phyloP scores from a whole-genome alignment of 345 rosid species.

The Nephelium lappaceum region DNA sequence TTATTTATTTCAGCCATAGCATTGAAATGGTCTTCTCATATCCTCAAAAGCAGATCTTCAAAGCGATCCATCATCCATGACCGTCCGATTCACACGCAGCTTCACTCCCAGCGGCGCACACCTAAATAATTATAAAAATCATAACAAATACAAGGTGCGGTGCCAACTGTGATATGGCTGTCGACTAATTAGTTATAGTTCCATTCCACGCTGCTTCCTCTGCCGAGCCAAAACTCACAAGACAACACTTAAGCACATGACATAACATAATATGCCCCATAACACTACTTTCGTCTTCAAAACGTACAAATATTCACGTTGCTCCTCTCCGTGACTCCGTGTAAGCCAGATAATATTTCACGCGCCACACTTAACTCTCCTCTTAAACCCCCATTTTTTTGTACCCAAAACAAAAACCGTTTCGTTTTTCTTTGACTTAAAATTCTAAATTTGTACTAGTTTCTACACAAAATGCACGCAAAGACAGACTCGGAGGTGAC shows the following conservation, averaged over 20 bases:
- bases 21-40: not conserved
- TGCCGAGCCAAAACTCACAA: not conserved
- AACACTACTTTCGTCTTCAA: not conserved
- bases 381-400: not conserved
- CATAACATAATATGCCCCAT: not conserved
- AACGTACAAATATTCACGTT: not conserved
- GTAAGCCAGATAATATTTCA: slow-evolving; percentile 9
- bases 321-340: no score
- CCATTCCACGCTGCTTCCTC: slow-evolving; percentile 25
- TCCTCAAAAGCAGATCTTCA: not conserved
- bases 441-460: not conserved
- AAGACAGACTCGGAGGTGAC: slow-evolving; percentile 99
- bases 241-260: not conserved
- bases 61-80: not conserved
- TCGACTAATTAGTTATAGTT: slow-evolving; percentile 9
- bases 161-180: slow-evolving; percentile 54
- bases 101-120: not conserved
- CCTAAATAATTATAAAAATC: not conserved
- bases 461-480: slow-evolving; percentile 64
- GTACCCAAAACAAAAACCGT: not conserved
- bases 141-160: slow-evolving; percentile 20
- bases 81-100: not conserved
- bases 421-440: not conserved
- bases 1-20: not conserved
- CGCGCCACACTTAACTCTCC: slow-evolving; percentile 9